phyloP scores from a whole-genome alignment of 2,329 filamentous ascomycete species.

The Cladobotryum protrusum region DNA sequence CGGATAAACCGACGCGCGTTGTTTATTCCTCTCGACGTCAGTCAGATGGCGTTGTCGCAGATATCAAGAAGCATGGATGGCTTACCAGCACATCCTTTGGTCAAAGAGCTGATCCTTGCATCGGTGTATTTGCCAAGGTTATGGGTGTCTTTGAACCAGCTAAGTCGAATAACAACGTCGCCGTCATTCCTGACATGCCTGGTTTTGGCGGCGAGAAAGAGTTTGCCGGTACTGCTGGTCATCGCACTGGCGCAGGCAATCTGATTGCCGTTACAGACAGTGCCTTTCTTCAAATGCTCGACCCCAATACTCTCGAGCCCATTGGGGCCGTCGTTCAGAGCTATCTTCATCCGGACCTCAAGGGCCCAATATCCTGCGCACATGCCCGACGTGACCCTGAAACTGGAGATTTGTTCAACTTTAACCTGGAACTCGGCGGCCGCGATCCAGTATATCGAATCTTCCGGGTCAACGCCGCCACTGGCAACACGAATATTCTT shows the following conservation, averaged over 20 bases:
- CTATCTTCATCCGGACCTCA: slow-evolving; percentile 60
- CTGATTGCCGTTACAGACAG: slow-evolving; percentile 29
- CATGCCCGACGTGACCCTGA: slow-evolving; percentile 66
- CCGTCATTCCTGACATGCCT: slow-evolving; percentile 58
- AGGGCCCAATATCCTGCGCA: slow-evolving; percentile 60
- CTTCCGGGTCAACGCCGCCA: slow-evolving; percentile 57
- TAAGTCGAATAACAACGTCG: slow-evolving; percentile 54
- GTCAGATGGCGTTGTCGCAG: slow-evolving; percentile 55
- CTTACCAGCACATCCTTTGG: slow-evolving; percentile 58
- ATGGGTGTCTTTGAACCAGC: slow-evolving; percentile 51
- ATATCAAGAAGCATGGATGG: slow-evolving; percentile 54
- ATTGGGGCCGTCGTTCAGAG: slow-evolving; percentile 56
- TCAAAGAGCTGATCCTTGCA: slow-evolving; percentile 66
- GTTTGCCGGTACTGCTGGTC: slow-evolving; percentile 17
- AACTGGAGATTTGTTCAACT: slow-evolving; percentile 75
- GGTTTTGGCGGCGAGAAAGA: slow-evolving; percentile 34
- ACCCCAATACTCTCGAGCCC: slow-evolving; percentile 67
- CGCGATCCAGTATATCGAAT: slow-evolving; percentile 56
- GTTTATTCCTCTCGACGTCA: slow-evolving; percentile 67
- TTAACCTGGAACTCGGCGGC: slow-evolving; percentile 65
- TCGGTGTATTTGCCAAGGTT: slow-evolving; percentile 65
- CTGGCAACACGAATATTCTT: slow-evolving; percentile 62
- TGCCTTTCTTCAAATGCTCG: slow-evolving; percentile 57
- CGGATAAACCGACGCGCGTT: slow-evolving; percentile 34
- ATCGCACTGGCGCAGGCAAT: slow-evolving; percentile 25